phyloP scores from a whole-genome alignment of 495 filamentous ascomycete species.

The Schizothecium vesticola region DNA sequence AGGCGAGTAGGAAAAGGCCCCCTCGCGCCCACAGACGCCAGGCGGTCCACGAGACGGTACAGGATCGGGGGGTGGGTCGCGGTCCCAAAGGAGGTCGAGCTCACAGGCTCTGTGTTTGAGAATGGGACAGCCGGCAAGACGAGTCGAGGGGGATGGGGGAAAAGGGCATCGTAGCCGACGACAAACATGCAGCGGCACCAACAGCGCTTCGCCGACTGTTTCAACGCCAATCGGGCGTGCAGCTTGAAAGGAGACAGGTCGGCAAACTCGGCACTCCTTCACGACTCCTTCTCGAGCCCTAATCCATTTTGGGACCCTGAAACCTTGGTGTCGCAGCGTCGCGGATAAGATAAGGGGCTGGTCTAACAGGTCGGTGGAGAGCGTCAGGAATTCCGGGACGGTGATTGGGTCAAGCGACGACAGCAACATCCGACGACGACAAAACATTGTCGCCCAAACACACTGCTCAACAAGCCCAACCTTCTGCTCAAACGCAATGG shows the following conservation, averaged over 20 bases:
- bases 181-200: neutral
- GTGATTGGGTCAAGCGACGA: neutral
- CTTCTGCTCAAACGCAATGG: neutral
- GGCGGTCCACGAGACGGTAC: constrained; percentile 1
- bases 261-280: constrained; percentile 3
- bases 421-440: neutral
- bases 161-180: neutral
- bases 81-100: neutral
- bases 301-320: neutral
- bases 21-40: neutral
- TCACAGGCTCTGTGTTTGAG: neutral
- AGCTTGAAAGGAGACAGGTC: neutral
- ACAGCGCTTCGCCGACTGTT: neutral
- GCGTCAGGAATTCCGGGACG: neutral
- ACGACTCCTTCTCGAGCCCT: neutral
- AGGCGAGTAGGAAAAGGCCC: neutral
- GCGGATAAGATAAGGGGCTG: constrained; percentile 16
- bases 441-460: neutral
- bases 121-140: neutral
- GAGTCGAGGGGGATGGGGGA: neutral
- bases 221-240: neutral
- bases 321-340: constrained; percentile 3
- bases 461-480: neutral
- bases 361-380: neutral
- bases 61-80: neutral